Evolutionary conservation across 352 stramenopile species (phyloP).

Genomic region (Globisporangium mamillatum): DNA sequence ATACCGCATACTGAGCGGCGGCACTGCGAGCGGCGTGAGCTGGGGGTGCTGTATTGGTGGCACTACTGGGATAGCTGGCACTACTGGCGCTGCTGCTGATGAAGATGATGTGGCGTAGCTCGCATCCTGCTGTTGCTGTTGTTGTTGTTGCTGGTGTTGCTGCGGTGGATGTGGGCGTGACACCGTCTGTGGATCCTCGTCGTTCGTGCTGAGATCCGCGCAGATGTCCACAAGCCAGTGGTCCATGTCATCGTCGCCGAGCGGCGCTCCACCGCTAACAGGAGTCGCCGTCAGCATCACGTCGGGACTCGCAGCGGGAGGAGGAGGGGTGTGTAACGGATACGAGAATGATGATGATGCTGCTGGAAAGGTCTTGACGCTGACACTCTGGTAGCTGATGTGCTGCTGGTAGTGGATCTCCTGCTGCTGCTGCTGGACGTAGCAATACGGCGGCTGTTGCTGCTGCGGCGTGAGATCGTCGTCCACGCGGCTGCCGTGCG

Average conservation of each 20-base stretch:
- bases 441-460: neutral
- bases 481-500: neutral
- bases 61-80: neutral
- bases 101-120: neutral
- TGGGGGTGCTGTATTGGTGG: neutral
- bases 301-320: neutral
- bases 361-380: too few relatives aligned
- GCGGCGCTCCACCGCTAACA: neutral
- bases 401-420: neutral
- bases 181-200: neutral
- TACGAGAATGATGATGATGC: neutral
- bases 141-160: neutral
- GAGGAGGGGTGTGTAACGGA: neutral
- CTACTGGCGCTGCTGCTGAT: neutral
- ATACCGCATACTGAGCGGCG: neutral
- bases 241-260: slow-evolving; percentile 14
- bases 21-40: neutral
- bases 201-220: slow-evolving; percentile 9
- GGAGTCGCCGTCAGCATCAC: neutral
- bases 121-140: neutral
- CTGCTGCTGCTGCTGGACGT: neutral
- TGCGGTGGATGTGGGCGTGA: neutral
- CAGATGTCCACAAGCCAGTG: slow-evolving; percentile 22
- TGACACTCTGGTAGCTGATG: neutral
- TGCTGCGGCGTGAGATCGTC: neutral